These are phyloP conservation scores for Syncephalastrum racemosum DNA, from an alignment of 371 early-diverging fungal species.

Conservation along the genomic window DNA sequence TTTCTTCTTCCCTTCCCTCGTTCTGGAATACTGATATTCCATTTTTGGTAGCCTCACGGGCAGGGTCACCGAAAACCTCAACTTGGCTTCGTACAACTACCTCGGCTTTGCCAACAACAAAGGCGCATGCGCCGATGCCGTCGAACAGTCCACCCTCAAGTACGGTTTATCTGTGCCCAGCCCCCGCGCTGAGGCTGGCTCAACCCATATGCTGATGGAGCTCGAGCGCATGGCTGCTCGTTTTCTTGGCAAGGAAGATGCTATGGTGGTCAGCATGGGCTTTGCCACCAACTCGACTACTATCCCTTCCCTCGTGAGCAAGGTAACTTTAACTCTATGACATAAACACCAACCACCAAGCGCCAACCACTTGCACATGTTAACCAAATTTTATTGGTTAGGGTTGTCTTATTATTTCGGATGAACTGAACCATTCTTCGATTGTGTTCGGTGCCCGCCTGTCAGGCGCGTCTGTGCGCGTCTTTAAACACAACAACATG, in stretches of 20 bases:
- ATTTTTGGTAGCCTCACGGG: slow-evolving; percentile 67
- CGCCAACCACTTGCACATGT: neutral
- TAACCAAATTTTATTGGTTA: neutral
- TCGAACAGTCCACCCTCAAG: slow-evolving; percentile 67
- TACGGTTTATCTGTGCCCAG: slow-evolving; percentile 71
- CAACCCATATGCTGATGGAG: slow-evolving; percentile 69
- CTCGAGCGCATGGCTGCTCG: slow-evolving; percentile 94
- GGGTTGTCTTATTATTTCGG: slow-evolving; percentile 93
- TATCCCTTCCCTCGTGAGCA: slow-evolving; percentile 92
- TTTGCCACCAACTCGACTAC: slow-evolving; percentile 98
- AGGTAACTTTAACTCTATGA: slow-evolving; percentile 28
- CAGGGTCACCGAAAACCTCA: slow-evolving; percentile 79
- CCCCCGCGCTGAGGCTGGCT: slow-evolving; percentile 70
- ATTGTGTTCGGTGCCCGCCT: slow-evolving; percentile 96
- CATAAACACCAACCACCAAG: too few relatives aligned
- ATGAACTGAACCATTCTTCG: slow-evolving; percentile 98
- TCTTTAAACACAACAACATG: slow-evolving; percentile 96
- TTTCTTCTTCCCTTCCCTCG: neutral
- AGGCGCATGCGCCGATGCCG: slow-evolving; percentile 93
- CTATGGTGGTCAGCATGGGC: slow-evolving; percentile 97
- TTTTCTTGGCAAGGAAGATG: slow-evolving; percentile 94
- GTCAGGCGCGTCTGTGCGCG: slow-evolving; percentile 91
- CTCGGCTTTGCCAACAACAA: slow-evolving; percentile 95
- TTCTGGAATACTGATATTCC: slow-evolving; percentile 7
- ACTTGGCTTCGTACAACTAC: slow-evolving; percentile 99